phyloP scores from a whole-genome alignment of 768 basidiomycete species.

The Hemileccinum impolitum region DNA sequence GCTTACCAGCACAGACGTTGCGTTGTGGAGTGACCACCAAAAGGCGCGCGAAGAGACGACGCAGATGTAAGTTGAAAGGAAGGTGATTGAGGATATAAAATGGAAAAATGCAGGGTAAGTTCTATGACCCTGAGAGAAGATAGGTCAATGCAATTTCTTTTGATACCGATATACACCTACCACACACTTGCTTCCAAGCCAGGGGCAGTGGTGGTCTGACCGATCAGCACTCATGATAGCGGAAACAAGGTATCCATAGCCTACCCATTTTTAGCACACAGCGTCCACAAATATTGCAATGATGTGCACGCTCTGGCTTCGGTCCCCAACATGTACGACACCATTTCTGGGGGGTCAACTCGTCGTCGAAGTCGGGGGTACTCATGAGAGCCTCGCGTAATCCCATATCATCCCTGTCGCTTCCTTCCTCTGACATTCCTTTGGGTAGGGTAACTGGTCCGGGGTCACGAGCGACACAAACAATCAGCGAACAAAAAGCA shows the following conservation, averaged over 20 bases:
- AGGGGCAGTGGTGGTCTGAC: slow-evolving; percentile 84
- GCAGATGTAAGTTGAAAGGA: slow-evolving; percentile 62
- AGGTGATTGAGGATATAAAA: slow-evolving; percentile 61
- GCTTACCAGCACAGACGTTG: slow-evolving; percentile 54
- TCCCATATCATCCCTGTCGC: slow-evolving; percentile 42
- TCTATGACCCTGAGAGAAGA: slow-evolving; percentile 59
- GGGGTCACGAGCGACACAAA: slow-evolving; percentile 71
- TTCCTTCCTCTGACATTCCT: slow-evolving; percentile 20
- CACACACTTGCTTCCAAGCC: slow-evolving; percentile 75
- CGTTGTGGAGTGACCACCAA: slow-evolving; percentile 63
- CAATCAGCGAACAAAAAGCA: slow-evolving; percentile 68
- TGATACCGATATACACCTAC: slow-evolving; percentile 38
- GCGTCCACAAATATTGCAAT: slow-evolving; percentile 69
- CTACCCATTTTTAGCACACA: slow-evolving; percentile 85
- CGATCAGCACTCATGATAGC: slow-evolving; percentile 7
- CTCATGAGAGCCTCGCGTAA: slow-evolving; percentile 61
- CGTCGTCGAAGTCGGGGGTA: slow-evolving; percentile 46
- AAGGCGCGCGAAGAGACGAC: slow-evolving; percentile 51
- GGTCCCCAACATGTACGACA: slow-evolving; percentile 77
- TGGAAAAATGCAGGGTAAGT: slow-evolving; percentile 84
- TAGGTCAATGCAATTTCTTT: neutral
- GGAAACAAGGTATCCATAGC: slow-evolving; percentile 18
- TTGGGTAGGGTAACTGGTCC: slow-evolving; percentile 47
- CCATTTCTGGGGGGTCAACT: slow-evolving; percentile 61
- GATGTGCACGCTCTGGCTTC: slow-evolving; percentile 78